Conservation (phyloP, 192 early-diverging fungal species). For the Anaeromyces robustus region DNA sequence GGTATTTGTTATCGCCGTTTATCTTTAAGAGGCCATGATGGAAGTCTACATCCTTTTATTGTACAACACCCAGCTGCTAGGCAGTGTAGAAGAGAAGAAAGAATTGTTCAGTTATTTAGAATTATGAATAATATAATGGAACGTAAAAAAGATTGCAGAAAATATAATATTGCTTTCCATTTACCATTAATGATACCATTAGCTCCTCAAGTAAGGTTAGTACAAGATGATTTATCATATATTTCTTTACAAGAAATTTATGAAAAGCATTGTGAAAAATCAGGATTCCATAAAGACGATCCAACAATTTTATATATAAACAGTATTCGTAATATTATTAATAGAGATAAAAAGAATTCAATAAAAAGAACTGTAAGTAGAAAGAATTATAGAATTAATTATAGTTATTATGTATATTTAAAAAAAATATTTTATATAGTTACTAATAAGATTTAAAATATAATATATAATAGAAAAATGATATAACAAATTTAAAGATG, state of each 20-base stretch:
- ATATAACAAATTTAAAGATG: conserved; percentile 59
- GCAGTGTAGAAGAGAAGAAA: conserved; percentile 83
- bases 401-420: too few relatives aligned
- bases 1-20: conserved; percentile 57
- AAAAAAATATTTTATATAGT: too few relatives aligned
- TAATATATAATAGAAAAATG: conserved; percentile 29
- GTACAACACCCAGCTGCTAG: conserved; percentile 87
- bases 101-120: conserved; percentile 86
- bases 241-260: conserved; percentile 84
- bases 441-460: neutral
- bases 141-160: conserved; percentile 62
- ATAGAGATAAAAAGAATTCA: conserved; percentile 5
- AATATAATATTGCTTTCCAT: conserved; percentile 63
- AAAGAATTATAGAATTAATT: neutral
- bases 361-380: conserved; percentile 31
- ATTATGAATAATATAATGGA: conserved; percentile 79
- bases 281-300: conserved; percentile 69
- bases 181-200: conserved; percentile 84
- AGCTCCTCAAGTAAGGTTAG: conserved; percentile 77
- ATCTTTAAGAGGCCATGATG: conserved; percentile 82
- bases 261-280: conserved; percentile 64
- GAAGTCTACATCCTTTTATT: conserved; percentile 73
- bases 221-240: conserved; percentile 83
- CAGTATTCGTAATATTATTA: conserved; percentile 47
- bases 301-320: conserved; percentile 67